These are phyloP conservation scores for Tubosaeta sp. DNA, from an alignment of 768 basidiomycete genomes.

Conservation along the genomic window DNA sequence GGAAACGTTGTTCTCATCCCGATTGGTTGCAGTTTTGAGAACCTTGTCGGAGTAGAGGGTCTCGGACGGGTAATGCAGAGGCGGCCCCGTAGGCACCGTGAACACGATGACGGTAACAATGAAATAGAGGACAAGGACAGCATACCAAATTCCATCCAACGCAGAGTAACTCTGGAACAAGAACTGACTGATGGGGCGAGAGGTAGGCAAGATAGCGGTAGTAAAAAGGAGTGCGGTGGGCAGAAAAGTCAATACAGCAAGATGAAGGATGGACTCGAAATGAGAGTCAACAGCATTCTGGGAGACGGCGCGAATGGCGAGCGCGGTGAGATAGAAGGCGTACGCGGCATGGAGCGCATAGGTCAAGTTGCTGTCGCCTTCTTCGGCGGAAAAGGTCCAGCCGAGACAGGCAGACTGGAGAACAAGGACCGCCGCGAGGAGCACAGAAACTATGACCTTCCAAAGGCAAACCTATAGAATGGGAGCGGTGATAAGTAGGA, in stretches of 20 bases:
- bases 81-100: conserved; percentile 66
- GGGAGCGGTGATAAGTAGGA: neutral
- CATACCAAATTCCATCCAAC: conserved; percentile 46
- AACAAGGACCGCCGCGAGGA: conserved; percentile 44
- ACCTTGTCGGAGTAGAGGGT: conserved; percentile 73
- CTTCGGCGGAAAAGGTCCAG: conserved; percentile 34
- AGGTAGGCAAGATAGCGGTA: conserved; percentile 55
- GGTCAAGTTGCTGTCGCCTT: conserved; percentile 32
- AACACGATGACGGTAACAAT: conserved; percentile 40
- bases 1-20: conserved; percentile 71
- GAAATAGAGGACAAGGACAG: conserved; percentile 47
- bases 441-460: conserved; percentile 48
- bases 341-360: conserved; percentile 47
- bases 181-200: conserved; percentile 31
- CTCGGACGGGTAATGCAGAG: conserved; percentile 68
- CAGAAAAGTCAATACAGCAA: conserved; percentile 51
- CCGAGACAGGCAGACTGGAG: conserved; percentile 54
- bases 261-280: conserved; percentile 55
- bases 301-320: conserved; percentile 49
- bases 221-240: conserved; percentile 43
- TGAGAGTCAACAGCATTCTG: conserved; percentile 37
- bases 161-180: conserved; percentile 20
- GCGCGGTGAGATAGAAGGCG: conserved; percentile 53
- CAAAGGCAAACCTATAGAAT: conserved; percentile 49
- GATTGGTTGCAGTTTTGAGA: conserved; percentile 53